Percentiles rank a stretch among this genome's conserved stretches.
Evolutionary conservation across 805 yeast genomes (phyloP).

Genomic region (Yarrowia porcina): DNA sequence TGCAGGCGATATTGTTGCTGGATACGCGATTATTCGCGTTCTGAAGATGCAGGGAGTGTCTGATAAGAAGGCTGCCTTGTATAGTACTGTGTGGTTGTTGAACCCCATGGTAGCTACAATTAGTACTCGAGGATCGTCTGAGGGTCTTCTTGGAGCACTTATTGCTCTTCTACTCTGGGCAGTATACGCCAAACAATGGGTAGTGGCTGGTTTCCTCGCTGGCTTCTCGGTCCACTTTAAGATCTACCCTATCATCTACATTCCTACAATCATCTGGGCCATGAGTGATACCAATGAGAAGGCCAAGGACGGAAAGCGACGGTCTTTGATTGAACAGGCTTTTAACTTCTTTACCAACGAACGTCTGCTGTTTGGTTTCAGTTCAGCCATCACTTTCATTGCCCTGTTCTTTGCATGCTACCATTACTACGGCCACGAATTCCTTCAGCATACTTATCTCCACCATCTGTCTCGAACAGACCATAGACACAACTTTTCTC

Average conservation of each 20-base stretch:
- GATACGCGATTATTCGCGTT: conserved; percentile 52
- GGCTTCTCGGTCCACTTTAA: conserved; percentile 87
- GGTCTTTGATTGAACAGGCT: conserved; percentile 35
- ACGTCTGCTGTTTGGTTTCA: conserved; percentile 44
- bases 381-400: conserved; percentile 46
- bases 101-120: conserved; percentile 96
- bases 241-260: conserved; percentile 84
- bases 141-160: conserved; percentile 78
- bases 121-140: conserved; percentile 90
- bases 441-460: conserved; percentile 69
- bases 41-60: conserved; percentile 38
- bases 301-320: conserved; percentile 28
- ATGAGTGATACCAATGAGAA: conserved; percentile 34
- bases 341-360: conserved; percentile 41
- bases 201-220: conserved; percentile 48
- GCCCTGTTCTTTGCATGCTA: conserved; percentile 60
- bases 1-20: conserved; percentile 76
- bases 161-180: conserved; percentile 53
- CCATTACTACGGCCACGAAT: conserved; percentile 66
- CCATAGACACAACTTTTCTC: conserved; percentile 91
- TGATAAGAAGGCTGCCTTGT: conserved; percentile 41
- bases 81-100: conserved; percentile 72
- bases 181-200: conserved; percentile 43
- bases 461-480: conserved; percentile 83
- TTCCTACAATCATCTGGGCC: conserved; percentile 63